A percentile compares a stretch with the other conserved stretches of the same genome.
phyloP scores from a whole-genome alignment of 106 monocot species.

The Alisma plantagoaquatica region DNA sequence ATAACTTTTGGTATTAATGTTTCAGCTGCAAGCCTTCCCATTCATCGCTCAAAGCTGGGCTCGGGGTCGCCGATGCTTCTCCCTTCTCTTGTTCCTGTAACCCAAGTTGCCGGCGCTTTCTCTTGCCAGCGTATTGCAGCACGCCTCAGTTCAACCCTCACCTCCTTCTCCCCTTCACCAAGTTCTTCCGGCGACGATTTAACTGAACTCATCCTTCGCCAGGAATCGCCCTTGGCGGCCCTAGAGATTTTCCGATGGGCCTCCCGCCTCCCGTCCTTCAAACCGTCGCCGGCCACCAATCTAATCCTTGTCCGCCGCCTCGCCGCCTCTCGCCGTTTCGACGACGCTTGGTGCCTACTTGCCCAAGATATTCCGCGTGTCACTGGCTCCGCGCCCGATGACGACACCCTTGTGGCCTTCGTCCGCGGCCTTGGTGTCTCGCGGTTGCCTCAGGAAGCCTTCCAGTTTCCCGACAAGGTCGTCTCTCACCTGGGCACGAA shows the following conservation, averaged over 20 bases:
- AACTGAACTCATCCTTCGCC: conserved; percentile 18
- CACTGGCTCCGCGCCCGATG: conserved; percentile 17
- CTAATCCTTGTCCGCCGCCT: conserved; percentile 15
- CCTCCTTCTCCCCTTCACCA: conserved; percentile 1
- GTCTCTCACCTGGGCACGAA: neutral
- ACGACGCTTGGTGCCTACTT: conserved; percentile 1
- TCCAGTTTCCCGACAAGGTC: conserved; percentile 17
- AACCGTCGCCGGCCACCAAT: conserved; percentile 29
- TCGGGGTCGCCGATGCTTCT: neutral
- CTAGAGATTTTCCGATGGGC: conserved; percentile 15
- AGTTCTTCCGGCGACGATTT: too few relatives aligned
- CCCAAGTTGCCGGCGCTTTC: too few relatives aligned
- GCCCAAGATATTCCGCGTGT: conserved; percentile 4
- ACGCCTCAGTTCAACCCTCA: neutral
- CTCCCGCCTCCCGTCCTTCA: conserved; percentile 9
- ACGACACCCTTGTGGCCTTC: conserved; percentile 23
- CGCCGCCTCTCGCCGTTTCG: conserved; percentile 14
- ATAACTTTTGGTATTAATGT: too few relatives aligned
- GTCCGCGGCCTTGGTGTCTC: conserved; percentile 25
- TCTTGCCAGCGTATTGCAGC: too few relatives aligned
- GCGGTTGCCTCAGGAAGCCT: conserved; percentile 10
- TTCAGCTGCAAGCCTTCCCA: conserved; percentile 1
- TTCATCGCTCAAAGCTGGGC: too few relatives aligned
- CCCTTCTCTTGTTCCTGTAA: too few relatives aligned
- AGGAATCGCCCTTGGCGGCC: conserved; percentile 6